A percentile compares a stretch with the other conserved stretches of the same genome.
phyloP scores from a whole-genome alignment of 1,284 basidiomycete genomes.

The Stereum hirsutum region DNA sequence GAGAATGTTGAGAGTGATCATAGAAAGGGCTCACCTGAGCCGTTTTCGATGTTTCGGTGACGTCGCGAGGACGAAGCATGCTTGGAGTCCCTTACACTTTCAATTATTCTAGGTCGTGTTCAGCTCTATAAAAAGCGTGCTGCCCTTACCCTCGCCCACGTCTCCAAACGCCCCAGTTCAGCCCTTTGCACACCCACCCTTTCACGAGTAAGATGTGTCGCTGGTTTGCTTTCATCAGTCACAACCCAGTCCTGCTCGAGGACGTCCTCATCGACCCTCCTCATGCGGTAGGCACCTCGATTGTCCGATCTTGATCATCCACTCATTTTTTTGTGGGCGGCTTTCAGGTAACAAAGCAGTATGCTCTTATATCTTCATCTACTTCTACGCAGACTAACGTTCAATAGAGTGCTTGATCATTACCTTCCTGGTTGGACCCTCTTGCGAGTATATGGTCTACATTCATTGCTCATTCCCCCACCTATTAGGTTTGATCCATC shows the following conservation, averaged over 20 bases:
- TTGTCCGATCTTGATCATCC: neutral
- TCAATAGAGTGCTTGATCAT: neutral
- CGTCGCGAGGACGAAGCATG: too few relatives aligned
- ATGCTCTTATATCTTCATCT: neutral
- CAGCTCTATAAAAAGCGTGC: too few relatives aligned
- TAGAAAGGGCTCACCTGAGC: too few relatives aligned
- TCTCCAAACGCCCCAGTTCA: too few relatives aligned
- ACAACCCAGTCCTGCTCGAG: conserved; percentile 24
- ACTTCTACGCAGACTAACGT: neutral
- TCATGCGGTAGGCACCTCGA: conserved; percentile 16
- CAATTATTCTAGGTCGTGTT: too few relatives aligned
- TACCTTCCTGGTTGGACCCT: neutral
- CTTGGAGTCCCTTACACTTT: too few relatives aligned
- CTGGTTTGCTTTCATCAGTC: conserved; percentile 28
- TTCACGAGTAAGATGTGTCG: conserved; percentile 21
- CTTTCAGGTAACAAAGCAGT: neutral
- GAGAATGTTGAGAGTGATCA: too few relatives aligned
- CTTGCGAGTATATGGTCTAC: neutral
- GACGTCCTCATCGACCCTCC: conserved; percentile 25
- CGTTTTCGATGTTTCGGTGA: too few relatives aligned
- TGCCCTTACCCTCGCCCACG: too few relatives aligned
- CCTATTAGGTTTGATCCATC: neutral
- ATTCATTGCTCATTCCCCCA: neutral
- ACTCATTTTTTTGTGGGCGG: neutral
- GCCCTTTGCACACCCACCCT: too few relatives aligned